A percentile compares a stretch with the other conserved stretches of the same genome.
phyloP scores from a whole-genome alignment of 306 rosid genomes.

The Cucumis hystrix region DNA sequence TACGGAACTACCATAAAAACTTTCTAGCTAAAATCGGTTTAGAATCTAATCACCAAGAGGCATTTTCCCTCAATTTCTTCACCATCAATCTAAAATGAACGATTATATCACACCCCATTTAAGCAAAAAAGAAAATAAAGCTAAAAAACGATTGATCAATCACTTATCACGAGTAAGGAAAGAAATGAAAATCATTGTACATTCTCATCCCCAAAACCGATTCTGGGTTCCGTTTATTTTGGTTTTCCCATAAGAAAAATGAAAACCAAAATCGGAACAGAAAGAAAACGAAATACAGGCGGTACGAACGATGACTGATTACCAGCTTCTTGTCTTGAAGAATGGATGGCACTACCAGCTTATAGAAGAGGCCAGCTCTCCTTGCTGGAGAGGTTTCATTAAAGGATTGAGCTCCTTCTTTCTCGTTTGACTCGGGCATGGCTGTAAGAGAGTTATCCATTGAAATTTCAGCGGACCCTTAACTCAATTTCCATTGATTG shows the following conservation, averaged over 20 bases:
- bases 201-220: not conserved
- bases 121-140: not conserved
- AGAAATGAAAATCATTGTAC: not conserved
- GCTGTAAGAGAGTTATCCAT: not conserved
- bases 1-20: not conserved
- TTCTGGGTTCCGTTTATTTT: not conserved
- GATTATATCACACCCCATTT: not conserved
- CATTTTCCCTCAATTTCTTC: not conserved
- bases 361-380: conserved; percentile 8
- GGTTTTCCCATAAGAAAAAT: not conserved
- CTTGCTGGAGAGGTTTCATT: not conserved
- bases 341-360: conserved; percentile 2
- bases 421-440: not conserved
- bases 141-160: not conserved
- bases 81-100: not conserved
- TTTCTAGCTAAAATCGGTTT: not conserved
- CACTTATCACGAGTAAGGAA: not conserved
- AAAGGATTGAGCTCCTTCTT: not conserved
- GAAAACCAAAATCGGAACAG: not conserved
- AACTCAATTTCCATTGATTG: conserved; percentile 4
- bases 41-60: not conserved
- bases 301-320: not conserved
- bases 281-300: not conserved
- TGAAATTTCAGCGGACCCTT: not conserved
- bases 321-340: conserved; percentile 16